Base-by-base conservation (phyloP, 306 rosid genomes). In the Medicago arabica region DNA sequence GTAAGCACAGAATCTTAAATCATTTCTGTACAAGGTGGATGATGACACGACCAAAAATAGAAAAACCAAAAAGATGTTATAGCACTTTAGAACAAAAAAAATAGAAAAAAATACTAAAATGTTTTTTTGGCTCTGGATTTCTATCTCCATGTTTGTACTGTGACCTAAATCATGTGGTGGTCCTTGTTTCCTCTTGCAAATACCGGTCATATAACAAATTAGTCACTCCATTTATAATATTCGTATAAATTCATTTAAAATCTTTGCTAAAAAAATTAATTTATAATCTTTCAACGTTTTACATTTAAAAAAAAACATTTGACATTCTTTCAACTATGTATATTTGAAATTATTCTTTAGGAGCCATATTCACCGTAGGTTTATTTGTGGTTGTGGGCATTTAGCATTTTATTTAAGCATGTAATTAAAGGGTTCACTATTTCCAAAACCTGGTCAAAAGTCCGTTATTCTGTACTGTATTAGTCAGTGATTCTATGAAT, bases 401-500 rank as follows among this genome's bases (percentile, higher is more conserved):
- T 70, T 16, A 50, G 46, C 69, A 78, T 57, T 64, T 41, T 44
- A 46, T 64, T 41, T 44, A 46, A 54, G 44, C 9, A 38, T 34
- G 39, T 31, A 64, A 64, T 80, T 47, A 86, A 71, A 69, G 50
- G 49, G 60, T 51, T 75, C 69, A 59, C 60, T 49, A 57, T 79
- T 87, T 75, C 83, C 78, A 75, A 77, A 78, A 57, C 44, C 12
- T 13, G 72, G 88, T 86, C 90, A 86, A 86, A 83, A 38, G 79
- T 60, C 62, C 47, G 85, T 84, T 72, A 69, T 57, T 28, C 61
- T 76, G 51, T 7, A 79, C 80, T 69, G 84, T 77, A 71, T 28
- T 75, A 18, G 76, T 85, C 81, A 74, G 83, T 65, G 81, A 74
- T 69, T 71, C 36, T 72, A 31, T 34, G 53, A 69, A 78, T 80